Base-by-base conservation (phyloP, 2,329 filamentous ascomycete genomes). In the Cadophora sp. region DNA sequence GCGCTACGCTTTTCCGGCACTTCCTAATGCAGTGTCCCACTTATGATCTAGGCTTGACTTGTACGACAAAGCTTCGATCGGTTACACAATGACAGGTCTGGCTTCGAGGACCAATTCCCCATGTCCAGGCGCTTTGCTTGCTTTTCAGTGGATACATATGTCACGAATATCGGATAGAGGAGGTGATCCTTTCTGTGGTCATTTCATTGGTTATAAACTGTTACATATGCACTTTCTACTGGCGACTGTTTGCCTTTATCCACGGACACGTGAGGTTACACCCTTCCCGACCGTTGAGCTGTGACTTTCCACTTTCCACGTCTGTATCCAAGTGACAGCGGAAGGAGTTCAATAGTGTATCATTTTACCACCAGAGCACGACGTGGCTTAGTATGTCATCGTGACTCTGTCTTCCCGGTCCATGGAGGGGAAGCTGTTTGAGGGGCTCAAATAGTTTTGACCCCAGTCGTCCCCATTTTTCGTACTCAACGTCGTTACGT, bases 1-100 rank as follows among this genome's bases (percentile, higher is more conserved):
- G 27, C 65, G 46, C 56, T 68, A 64, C 50, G 43, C 67, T 46
- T 64, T 60, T 16, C 37, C 56, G 26, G 31, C 19, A 46, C 22
- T n/a, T 51, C 22, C 24, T 31, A 14, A 40, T 40, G 55, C 55
- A 40, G 55, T 26, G 26, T 24, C 22, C 55, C 31, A 59, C n/a
- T 8, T 26, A 12, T 16, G 62, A 64, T 64, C 50, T 64, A 56
- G 62, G 50, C 50, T 64, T 46, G 34, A 37, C 34, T 51, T 26
- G 48, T 31, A 26, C 27, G 14, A 16, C n/a, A 51, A 24, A 12
- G n/a, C n/a, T 59, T 11, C 4, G 14, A 62, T 62, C 43, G 59
- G 29, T 62, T n/a, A 51, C 19, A 62, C 50, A 50, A 50, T 31
- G 43, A 62, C 48, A 31, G 48, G 62, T 64, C 34, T 40, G 11